These are phyloP conservation scores for Oligophagozyma castellii DNA, from an alignment of 1,139 yeast genomes.

Conservation along the genomic window DNA sequence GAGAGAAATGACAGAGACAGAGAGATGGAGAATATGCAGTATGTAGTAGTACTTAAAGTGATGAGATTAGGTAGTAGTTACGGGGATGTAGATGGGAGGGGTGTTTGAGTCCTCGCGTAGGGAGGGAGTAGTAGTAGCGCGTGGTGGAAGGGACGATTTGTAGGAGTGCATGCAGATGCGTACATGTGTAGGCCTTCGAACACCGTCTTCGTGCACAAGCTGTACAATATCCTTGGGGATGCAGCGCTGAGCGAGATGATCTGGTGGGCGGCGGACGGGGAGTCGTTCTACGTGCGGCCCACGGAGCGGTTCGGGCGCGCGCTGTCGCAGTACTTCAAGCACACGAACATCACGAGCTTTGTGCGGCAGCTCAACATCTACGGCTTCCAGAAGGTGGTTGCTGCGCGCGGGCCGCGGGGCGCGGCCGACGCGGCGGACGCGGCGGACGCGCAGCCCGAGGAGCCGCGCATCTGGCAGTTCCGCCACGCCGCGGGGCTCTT, in stretches of 20 bases:
- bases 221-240: constrained; percentile 52
- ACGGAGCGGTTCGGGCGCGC: constrained; percentile 50
- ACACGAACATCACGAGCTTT: constrained; percentile 67
- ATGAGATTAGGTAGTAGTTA: no score
- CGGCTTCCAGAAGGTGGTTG: constrained; percentile 51
- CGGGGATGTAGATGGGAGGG: no score
- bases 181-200: no score
- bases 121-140: no score
- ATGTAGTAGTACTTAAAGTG: no score
- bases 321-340: constrained; percentile 54
- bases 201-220: constrained; percentile 49
- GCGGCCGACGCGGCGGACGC: constrained; percentile 3
- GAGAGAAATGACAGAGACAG: constrained; percentile 4
- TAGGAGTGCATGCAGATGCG: no score
- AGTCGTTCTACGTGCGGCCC: constrained; percentile 31
- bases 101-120: no score
- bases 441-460: constrained; percentile 10
- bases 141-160: no score
- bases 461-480: constrained; percentile 47
- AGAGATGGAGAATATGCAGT: no score
- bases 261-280: constrained; percentile 36
- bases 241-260: constrained; percentile 34
- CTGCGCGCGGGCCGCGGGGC: constrained; percentile 15
- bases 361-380: constrained; percentile 70
- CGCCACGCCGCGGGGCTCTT: constrained; percentile 54